Percentiles rank a stretch among this genome's conserved stretches.
Conservation (phyloP, 2,329 filamentous ascomycete species). For the Nannizziopsis barbatae region DNA sequence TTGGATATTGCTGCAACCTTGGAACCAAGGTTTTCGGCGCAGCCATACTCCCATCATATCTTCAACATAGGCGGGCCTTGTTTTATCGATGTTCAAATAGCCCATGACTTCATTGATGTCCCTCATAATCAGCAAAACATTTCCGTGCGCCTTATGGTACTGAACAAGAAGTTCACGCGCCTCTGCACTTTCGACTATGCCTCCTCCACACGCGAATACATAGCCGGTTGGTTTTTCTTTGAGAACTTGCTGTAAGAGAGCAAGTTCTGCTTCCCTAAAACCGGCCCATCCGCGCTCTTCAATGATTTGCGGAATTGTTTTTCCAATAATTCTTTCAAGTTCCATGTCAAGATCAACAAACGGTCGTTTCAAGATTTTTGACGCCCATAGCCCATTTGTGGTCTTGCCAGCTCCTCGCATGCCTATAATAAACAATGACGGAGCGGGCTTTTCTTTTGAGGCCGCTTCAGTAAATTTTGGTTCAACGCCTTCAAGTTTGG, state of each 20-base stretch:
- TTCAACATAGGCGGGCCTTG: conserved; percentile 80
- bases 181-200: conserved; percentile 74
- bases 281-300: conserved; percentile 70
- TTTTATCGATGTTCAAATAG: conserved; percentile 80
- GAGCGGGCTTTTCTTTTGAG: conserved; percentile 33
- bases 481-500: conserved; percentile 65
- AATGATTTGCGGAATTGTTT: conserved; percentile 79
- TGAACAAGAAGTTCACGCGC: conserved; percentile 64
- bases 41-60: conserved; percentile 87
- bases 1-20: conserved; percentile 85
- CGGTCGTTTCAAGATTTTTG: conserved; percentile 59
- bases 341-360: conserved; percentile 82
- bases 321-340: conserved; percentile 61
- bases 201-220: conserved; percentile 88
- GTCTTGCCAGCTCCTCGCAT: conserved; percentile 98
- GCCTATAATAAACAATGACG: conserved; percentile 85
- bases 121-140: conserved; percentile 76
- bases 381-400: conserved; percentile 78
- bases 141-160: conserved; percentile 65
- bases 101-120: conserved; percentile 80
- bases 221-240: conserved; percentile 62
- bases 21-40: conserved; percentile 78
- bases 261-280: conserved; percentile 70
- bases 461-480: conserved; percentile 26
- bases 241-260: conserved; percentile 61